A percentile compares a stretch with the other conserved stretches of the same genome.
These are phyloP conservation scores for Trichocladium uniseriatum DNA, from an alignment of 495 filamentous ascomycete species.

Conservation along the genomic window DNA sequence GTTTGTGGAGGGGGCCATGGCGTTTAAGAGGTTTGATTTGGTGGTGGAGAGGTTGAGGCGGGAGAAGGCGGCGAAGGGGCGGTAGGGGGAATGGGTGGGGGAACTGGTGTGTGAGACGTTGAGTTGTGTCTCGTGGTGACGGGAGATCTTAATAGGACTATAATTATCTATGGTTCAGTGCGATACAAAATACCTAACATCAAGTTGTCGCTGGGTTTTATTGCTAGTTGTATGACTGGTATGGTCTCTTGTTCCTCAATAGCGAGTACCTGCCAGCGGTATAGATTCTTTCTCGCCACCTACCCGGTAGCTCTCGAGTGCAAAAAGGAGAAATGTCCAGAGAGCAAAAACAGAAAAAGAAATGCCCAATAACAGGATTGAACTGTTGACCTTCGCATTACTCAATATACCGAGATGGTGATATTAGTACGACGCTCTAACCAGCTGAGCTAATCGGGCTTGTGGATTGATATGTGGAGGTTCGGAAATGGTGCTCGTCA, in stretches of 20 bases:
- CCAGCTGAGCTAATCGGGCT: conserved; percentile 19
- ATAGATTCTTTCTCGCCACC: too few species aligned
- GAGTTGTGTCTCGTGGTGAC: too few species aligned
- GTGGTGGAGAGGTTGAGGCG: conserved; percentile 21
- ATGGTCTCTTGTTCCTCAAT: background rate
- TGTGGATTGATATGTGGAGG: background rate
- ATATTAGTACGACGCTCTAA: conserved; percentile 20
- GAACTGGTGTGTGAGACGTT: too few species aligned
- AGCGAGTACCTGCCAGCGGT: too few species aligned
- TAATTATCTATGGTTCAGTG: too few species aligned
- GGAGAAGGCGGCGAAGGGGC: conserved; percentile 18
- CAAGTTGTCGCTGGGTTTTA: background rate
- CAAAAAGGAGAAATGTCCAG: too few species aligned
- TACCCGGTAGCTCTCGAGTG: too few species aligned
- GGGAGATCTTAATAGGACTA: too few species aligned
- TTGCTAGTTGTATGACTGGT: background rate
- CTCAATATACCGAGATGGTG: conserved; percentile 7
- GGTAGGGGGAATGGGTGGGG: background rate
- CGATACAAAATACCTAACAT: too few species aligned
- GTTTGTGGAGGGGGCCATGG: conserved; percentile 33
- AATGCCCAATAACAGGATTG: conserved; percentile 19
- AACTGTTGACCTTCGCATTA: conserved; percentile 19
- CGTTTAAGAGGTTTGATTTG: conserved; percentile 34
- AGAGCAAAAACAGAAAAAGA: background rate
- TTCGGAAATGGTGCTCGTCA: background rate